Evolutionary conservation across 164 flowering plant species (phyloP), one percentile per base, ranked within the genome.

Genomic region (Cinnamomum chago): DNA sequence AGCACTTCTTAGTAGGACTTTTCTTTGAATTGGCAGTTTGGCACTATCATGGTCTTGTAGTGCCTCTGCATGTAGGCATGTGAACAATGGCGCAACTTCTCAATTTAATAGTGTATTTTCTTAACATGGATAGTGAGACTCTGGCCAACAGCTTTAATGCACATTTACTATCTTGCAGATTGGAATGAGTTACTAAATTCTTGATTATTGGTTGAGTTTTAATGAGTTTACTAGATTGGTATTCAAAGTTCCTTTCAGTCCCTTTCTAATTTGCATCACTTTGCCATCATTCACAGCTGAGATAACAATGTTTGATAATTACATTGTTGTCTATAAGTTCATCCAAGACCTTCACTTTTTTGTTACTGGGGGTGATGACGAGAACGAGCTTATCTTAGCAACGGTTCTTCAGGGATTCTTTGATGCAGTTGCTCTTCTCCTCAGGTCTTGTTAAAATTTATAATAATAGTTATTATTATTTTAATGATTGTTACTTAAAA

Each of bases 341-440:
- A 76, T 79, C 70, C 81, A 83, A 60, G 88, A 85, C 71, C 85
- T 88, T 52, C 86, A 82, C 72, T 86, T 88, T 60, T 84, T 72
- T 78, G 84, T 86, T 72, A 85, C 88, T 51, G 90, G 87, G 18
- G 83, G 88, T 40, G 86, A 87, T 65, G 79, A 87, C 71, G 88
- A 87, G 75, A 87, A 84, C 67, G 87, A 86, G 70, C 75, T 86
- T 50, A 85, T 86, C 73, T 68, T 85, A 75, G 76, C 85, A 9
- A 75, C 88, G 47, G 90, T 88, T 74, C 91, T 88, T 72, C 88
- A 86, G 76, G 90, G 85, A 24, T 88, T 88, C 77, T 86, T 82
- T 76, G 91, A 90, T 78, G 87, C 91, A 12, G 85, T 86, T 69
- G 82, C 67, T n/a, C 66, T 80, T 74, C 83, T 86, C 3, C 82